These are phyloP conservation scores for Thecaphora frezii DNA, from an alignment of 1,284 basidiomycete species.

Conservation along the genomic window DNA sequence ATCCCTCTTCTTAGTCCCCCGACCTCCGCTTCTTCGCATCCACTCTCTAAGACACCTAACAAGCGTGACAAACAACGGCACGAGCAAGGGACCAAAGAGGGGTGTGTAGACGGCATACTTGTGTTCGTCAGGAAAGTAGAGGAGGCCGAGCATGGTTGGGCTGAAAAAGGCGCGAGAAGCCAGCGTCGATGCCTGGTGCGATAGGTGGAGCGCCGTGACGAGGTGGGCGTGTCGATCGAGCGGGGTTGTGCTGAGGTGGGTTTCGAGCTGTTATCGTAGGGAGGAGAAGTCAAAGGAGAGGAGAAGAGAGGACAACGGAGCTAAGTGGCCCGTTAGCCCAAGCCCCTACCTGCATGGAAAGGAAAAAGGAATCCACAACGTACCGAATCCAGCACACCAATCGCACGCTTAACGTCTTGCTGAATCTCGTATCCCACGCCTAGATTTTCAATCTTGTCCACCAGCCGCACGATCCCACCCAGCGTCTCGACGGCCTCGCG, in stretches of 20 bases:
- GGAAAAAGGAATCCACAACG: slow-evolving; percentile 49
- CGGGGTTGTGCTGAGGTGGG: slow-evolving; percentile 29
- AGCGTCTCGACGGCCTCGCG: slow-evolving; percentile 40
- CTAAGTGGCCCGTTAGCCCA: too few relatives aligned
- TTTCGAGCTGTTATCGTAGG: not conserved
- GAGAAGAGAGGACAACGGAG: slow-evolving; percentile 6
- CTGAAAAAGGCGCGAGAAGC: slow-evolving; percentile 93
- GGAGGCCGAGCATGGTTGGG: slow-evolving; percentile 87
- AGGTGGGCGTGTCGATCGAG: slow-evolving; percentile 20
- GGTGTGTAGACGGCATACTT: slow-evolving; percentile 60
- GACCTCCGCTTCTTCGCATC: not conserved
- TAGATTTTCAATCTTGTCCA: slow-evolving; percentile 46
- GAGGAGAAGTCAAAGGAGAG: not conserved
- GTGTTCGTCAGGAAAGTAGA: slow-evolving; percentile 74
- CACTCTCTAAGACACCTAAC: slow-evolving; percentile 54
- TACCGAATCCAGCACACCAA: slow-evolving; percentile 21
- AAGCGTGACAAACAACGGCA: slow-evolving; percentile 76
- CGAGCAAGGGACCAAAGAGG: slow-evolving; percentile 62
- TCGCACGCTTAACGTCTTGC: slow-evolving; percentile 14
- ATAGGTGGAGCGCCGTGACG: slow-evolving; percentile 65
- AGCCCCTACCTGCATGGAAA: too few relatives aligned
- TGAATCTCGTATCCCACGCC: slow-evolving; percentile 44
- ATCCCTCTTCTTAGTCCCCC: too few relatives aligned
- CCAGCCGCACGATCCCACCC: slow-evolving; percentile 39
- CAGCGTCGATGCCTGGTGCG: slow-evolving; percentile 70